These are phyloP conservation scores for Stentor coeruleus DNA, from an alignment of 73 alveolate genomes.

Conservation along the genomic window DNA sequence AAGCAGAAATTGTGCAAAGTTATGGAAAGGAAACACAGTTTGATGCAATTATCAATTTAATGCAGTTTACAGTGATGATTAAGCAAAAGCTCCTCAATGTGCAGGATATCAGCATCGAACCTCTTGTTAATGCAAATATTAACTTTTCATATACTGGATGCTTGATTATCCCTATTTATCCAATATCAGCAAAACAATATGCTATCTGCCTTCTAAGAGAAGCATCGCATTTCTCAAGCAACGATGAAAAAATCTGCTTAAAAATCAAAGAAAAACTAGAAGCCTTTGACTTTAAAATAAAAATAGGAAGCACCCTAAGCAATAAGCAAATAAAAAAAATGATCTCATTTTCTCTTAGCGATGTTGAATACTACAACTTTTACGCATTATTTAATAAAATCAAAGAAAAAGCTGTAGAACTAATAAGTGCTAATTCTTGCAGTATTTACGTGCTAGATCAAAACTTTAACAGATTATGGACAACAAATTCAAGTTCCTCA, in stretches of 20 bases:
- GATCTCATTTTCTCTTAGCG: no score
- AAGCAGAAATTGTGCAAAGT: neutral
- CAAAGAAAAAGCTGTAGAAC: neutral
- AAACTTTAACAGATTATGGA: neutral
- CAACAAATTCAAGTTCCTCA: neutral
- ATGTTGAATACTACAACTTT: neutral
- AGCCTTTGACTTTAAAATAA: no score
- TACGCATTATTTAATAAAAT: neutral
- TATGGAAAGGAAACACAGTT: neutral
- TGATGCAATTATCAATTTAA: neutral
- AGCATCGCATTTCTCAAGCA: neutral
- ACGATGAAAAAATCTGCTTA: no score
- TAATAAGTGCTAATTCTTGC: neutral
- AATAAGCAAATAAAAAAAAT: no score
- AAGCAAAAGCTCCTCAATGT: neutral
- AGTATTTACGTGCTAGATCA: slow-evolving; percentile 11
- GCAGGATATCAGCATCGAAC: neutral
- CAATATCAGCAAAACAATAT: neutral
- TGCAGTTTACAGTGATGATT: neutral
- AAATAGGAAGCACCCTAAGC: no score
- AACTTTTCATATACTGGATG: neutral
- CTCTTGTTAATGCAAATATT: neutral
- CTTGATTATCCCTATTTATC: neutral
- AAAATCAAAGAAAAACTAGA: no score
- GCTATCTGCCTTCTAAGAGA: neutral